phyloP scores from a whole-genome alignment of 306 rosid species.

The Pyrus bretschneideri region DNA sequence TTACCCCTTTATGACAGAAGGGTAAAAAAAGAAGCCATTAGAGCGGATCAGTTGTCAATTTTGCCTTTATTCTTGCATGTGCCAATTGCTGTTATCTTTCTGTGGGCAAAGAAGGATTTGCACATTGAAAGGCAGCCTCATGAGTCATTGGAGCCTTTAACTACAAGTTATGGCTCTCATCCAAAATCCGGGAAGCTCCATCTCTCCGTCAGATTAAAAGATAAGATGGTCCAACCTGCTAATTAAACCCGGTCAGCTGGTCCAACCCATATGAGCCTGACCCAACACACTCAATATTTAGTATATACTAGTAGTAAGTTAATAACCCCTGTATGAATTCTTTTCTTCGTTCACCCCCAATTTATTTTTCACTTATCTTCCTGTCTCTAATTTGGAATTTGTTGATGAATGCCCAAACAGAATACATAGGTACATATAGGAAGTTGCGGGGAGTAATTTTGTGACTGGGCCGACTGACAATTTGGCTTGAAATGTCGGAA shows the following conservation, averaged over 20 bases:
- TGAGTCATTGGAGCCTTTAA: not conserved
- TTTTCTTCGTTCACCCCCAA: no score
- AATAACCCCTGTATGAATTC: no score
- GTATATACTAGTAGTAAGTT: no score
- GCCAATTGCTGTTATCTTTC: not conserved
- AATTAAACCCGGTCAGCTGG: constrained; percentile 5
- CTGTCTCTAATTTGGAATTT: no score
- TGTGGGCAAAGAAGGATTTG: no score
- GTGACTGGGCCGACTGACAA: no score
- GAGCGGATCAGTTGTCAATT: not conserved
- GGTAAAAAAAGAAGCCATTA: not conserved
- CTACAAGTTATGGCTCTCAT: not conserved
- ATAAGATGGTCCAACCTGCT: constrained; percentile 23
- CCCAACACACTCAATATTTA: not conserved
- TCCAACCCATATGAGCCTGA: constrained; percentile 24
- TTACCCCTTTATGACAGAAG: not conserved
- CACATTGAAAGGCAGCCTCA: no score
- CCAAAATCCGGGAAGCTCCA: not conserved
- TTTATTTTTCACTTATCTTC: no score
- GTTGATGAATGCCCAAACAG: no score
- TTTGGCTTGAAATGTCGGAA: no score
- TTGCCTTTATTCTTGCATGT: not conserved
- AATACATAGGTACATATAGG: no score
- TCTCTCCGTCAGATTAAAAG: not conserved
- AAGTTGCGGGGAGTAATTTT: no score